These are phyloP conservation scores for Macadamia integrifolia DNA, from an alignment of 164 flowering plant species.

Conservation along the genomic window DNA sequence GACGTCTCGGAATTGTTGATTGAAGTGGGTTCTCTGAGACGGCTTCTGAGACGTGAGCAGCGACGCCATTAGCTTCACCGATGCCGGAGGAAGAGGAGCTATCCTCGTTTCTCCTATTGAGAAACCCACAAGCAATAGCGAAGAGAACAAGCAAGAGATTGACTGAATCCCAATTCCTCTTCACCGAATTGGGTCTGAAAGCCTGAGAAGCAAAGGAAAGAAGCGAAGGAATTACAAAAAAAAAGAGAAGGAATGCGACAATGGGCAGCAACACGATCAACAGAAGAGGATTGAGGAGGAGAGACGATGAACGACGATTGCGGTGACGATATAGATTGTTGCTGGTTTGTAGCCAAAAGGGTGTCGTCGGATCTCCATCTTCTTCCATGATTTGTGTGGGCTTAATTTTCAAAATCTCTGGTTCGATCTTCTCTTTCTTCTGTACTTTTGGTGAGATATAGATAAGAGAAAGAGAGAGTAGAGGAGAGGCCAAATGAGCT, in stretches of 20 bases:
- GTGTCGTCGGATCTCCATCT: constrained; percentile 11
- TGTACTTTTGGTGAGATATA: neutral
- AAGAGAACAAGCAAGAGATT: constrained; percentile 58
- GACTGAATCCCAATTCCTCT: constrained; percentile 61
- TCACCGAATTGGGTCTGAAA: constrained; percentile 36
- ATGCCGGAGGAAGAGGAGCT: neutral
- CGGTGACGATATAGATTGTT: constrained; percentile 7
- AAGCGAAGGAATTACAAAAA: constrained; percentile 42
- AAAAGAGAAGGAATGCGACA: constrained; percentile 23
- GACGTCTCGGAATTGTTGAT: constrained; percentile 6
- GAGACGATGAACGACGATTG: constrained; percentile 25
- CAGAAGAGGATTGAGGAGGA: constrained; percentile 27
- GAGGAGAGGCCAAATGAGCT: neutral
- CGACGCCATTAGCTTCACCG: neutral
- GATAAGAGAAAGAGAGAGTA: neutral
- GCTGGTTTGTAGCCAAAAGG: constrained; percentile 18
- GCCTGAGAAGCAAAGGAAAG: constrained; percentile 35
- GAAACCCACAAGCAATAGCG: constrained; percentile 71
- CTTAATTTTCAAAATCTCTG: neutral
- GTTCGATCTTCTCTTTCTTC: neutral
- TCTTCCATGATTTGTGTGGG: constrained; percentile 9
- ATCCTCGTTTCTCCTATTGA: constrained; percentile 40
- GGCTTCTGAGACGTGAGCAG: neutral
- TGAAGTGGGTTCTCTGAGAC: neutral
- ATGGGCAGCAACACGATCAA: constrained; percentile 42